Evolutionary conservation across 2,329 filamentous ascomycete species (phyloP), one percentile per base, ranked within the genome.

Genomic region (Emergomyces africanus): DNA sequence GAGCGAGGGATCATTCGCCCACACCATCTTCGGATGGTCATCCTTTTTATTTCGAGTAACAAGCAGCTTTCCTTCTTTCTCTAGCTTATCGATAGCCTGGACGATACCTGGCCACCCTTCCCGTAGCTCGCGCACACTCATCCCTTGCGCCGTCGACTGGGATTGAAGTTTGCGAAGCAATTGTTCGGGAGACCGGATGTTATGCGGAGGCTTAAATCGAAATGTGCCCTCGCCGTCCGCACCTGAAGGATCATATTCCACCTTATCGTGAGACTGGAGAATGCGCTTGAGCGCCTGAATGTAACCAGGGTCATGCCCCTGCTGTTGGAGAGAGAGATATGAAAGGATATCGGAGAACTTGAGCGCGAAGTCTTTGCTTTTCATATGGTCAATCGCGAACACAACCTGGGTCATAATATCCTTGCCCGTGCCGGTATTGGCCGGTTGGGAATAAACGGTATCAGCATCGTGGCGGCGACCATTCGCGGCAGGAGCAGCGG

Each of bases 31-130:
- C 1, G 92, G 86, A 66, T 88, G 83, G 68, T 88, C 87, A 71
- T 97, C 92, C 77, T 97, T 97, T 75, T 94, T 95, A 59, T 91
- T 91, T 62, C 91, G 84, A 25, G 89, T 88, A 5, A 96, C 89
- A 41, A 97, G 80, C 51, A 97, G 80, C 72, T 87, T 86, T 68
- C 91, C 86, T 70, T 88, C 83, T 46, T 75, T 75, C 76, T 96
- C 92, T 57, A 99, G 80, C 65, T 83, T 79, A 63, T 87, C 82
- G 70, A 99, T 87, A 10, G 87, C 82, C 23, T 86, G 82, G 61
- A 91, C 85, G 68, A 90, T 95, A 66, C 87, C 86, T 28, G 87
- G 85, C 94, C 94, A 99, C 63, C 94, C 94, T 71, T 99, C 94
- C 74, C 96, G 95, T 62, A 99, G 81, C 67, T 96, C 90, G 71